Conservation (phyloP, 169 alveolate species). For the Theileria parva region DNA sequence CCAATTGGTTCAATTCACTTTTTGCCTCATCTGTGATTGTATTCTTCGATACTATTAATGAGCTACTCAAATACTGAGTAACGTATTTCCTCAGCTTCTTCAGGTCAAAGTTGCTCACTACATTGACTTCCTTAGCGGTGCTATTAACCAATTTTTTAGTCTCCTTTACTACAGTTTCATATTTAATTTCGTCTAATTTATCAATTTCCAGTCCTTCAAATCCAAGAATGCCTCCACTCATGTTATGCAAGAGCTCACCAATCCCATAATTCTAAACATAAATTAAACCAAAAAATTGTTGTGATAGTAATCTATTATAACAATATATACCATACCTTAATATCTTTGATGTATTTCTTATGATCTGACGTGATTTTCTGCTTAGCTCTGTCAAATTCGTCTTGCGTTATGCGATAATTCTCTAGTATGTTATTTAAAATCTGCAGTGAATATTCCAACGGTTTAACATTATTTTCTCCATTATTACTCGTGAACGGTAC, state of each 20-base stretch:
- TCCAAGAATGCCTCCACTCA: constrained; percentile 68
- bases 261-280: constrained; percentile 58
- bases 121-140: constrained; percentile 38
- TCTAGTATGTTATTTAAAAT: constrained; percentile 24
- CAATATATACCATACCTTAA: background rate
- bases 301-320: background rate
- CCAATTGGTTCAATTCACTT: background rate
- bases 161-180: constrained; percentile 59
- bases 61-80: constrained; percentile 9
- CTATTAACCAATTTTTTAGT: constrained; percentile 12
- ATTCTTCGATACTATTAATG: background rate
- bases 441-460: constrained; percentile 50
- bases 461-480: constrained; percentile 30
- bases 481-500: constrained; percentile 60
- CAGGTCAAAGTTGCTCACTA: constrained; percentile 12
- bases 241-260: constrained; percentile 69
- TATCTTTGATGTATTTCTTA: constrained; percentile 68
- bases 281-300: background rate
- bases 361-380: constrained; percentile 87
- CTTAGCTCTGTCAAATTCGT: constrained; percentile 77
- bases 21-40: background rate
- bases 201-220: constrained; percentile 64
- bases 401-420: constrained; percentile 68
- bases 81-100: background rate
- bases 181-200: constrained; percentile 24